A percentile compares a stretch with the other conserved stretches of the same genome.
Conservation (phyloP, 2,329 filamentous ascomycete genomes). For the Thelonectria blattea region DNA sequence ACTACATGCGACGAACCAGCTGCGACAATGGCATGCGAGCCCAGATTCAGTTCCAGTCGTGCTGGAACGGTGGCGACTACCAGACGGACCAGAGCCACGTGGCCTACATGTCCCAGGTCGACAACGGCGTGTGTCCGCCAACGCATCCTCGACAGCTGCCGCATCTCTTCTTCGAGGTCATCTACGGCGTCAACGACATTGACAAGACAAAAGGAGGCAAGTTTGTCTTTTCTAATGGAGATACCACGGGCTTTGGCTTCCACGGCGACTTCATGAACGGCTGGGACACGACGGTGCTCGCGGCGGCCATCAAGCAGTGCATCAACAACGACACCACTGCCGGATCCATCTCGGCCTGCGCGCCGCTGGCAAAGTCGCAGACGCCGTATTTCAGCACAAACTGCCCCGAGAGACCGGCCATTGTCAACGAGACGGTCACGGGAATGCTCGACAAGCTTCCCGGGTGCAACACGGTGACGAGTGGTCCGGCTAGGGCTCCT, state of each 20-base stretch:
- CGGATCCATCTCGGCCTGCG: conserved; percentile 24
- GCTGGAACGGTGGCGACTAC: conserved; percentile 34
- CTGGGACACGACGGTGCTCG: conserved; percentile 27
- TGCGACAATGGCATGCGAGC: conserved; percentile 35
- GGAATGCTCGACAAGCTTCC: conserved; percentile 28
- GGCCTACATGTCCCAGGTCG: conserved; percentile 33
- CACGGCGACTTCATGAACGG: conserved; percentile 35
- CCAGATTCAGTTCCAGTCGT: conserved; percentile 34
- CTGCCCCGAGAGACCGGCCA: conserved; percentile 29
- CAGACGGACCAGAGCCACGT: conserved; percentile 32
- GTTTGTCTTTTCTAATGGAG: conserved; percentile 35
- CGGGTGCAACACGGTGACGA: conserved; percentile 27
- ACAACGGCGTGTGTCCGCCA: conserved; percentile 33
- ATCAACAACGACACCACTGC: conserved; percentile 29
- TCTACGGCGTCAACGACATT: conserved; percentile 31
- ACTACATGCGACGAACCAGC: conserved; percentile 32
- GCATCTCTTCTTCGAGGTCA: conserved; percentile 33
- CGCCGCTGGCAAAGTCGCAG: conserved; percentile 28
- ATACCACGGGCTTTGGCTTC: conserved; percentile 33
- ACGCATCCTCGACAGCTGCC: conserved; percentile 30
- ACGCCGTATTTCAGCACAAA: conserved; percentile 30
- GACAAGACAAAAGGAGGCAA: conserved; percentile 32
- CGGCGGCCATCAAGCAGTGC: conserved; percentile 27
- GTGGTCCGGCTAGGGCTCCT: conserved; percentile 21
- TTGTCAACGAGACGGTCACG: conserved; percentile 27